Percentiles rank a stretch among this genome's conserved stretches.
Evolutionary conservation across 2,329 filamentous ascomycete species (phyloP).

Genomic region (Fusarium cicatricum): DNA sequence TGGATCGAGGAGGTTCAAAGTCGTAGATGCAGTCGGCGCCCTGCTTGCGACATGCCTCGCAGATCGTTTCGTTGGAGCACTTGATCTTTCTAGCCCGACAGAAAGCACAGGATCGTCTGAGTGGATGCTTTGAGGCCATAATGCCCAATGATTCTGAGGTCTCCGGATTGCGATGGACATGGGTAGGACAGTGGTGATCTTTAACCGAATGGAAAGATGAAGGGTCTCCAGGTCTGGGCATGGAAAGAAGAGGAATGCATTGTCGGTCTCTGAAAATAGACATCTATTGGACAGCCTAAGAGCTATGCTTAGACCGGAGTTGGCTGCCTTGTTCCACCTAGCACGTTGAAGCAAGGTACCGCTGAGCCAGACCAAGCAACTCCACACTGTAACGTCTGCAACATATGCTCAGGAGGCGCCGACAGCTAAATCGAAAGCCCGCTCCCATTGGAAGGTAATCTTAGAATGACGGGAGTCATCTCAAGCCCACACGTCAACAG

Average conservation of each 20-base stretch:
- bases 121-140: conserved; percentile 45
- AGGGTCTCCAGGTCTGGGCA: not conserved
- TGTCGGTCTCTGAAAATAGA: conserved; percentile 5
- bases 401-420: not conserved
- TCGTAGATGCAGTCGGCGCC: conserved; percentile 51
- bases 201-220: not conserved
- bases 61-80: conserved; percentile 50
- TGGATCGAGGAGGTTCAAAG: conserved; percentile 46
- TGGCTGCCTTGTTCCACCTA: conserved; percentile 23
- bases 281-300: not conserved
- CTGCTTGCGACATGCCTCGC: conserved; percentile 49
- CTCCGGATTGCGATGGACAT: conserved; percentile 12
- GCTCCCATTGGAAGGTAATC: conserved; percentile 32
- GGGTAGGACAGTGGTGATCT: not conserved
- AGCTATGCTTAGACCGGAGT: conserved; percentile 3
- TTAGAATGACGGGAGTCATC: conserved; percentile 29
- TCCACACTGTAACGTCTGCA: conserved; percentile 37
- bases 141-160: conserved; percentile 11
- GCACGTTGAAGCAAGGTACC: conserved; percentile 26
- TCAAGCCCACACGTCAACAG: conserved; percentile 14
- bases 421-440: conserved; percentile 1
- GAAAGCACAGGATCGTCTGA: conserved; percentile 48
- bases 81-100: conserved; percentile 51
- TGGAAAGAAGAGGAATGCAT: conserved; percentile 1
- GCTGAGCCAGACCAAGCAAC: conserved; percentile 12